phyloP scores from a whole-genome alignment of 192 early-diverging fungal species.

The Entrophospora sp. region DNA sequence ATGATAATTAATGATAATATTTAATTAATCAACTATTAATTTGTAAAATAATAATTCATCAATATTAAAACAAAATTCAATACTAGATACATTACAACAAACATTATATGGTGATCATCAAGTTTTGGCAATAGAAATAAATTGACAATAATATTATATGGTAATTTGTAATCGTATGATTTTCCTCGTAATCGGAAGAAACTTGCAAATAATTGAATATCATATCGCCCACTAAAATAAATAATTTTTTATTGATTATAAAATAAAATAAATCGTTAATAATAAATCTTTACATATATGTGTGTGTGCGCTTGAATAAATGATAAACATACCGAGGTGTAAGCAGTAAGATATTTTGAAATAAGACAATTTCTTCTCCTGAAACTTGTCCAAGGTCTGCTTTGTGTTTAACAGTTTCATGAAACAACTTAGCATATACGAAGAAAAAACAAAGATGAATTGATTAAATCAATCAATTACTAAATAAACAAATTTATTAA shows the following conservation, averaged over 20 bases:
- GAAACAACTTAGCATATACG: too few species aligned
- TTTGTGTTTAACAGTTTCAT: slow-evolving; percentile 85
- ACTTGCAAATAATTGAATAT: slow-evolving; percentile 83
- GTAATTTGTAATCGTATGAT: slow-evolving; percentile 96
- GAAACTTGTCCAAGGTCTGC: slow-evolving; percentile 80
- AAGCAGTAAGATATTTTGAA: slow-evolving; percentile 82
- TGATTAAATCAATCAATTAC: too few species aligned
- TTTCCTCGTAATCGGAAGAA: slow-evolving; percentile 95
- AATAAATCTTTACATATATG: too few species aligned
- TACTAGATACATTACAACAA: slow-evolving; percentile 51
- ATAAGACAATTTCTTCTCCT: slow-evolving; percentile 83
- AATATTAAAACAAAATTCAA: neutral
- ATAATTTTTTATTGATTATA: too few species aligned
- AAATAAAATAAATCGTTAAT: neutral
- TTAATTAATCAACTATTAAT: too few species aligned
- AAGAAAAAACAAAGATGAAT: too few species aligned
- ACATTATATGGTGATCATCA: slow-evolving; percentile 84
- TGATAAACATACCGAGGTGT: slow-evolving; percentile 63
- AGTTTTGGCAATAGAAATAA: slow-evolving; percentile 89
- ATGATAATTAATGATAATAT: too few species aligned
- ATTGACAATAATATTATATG: slow-evolving; percentile 73
- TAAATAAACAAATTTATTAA: too few species aligned
- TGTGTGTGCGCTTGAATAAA: neutral
- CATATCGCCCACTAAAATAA: slow-evolving; percentile 74
- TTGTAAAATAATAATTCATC: neutral